Evolutionary conservation across 176 grass and related monocot genomes (phyloP).

Genomic region (Carex littledalei): DNA sequence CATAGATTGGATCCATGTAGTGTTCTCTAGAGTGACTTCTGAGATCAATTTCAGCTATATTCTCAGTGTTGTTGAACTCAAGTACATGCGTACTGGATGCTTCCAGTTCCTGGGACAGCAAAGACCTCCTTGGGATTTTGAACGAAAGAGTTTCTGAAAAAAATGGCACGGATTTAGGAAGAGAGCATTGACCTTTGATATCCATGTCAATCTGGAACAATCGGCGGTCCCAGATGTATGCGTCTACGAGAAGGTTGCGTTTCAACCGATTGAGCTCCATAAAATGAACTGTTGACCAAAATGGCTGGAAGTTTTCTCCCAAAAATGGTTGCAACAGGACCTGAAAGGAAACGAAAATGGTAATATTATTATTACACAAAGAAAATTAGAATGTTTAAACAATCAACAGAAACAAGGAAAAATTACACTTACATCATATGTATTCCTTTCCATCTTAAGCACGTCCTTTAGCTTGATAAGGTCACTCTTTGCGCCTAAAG

Average conservation of each 20-base stretch:
- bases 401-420: neutral
- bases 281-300: constrained; percentile 52
- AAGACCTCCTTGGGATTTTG: constrained; percentile 41
- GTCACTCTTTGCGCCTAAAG: constrained; percentile 41
- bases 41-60: constrained; percentile 40
- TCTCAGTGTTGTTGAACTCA: constrained; percentile 9
- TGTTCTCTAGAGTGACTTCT: constrained; percentile 31
- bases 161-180: constrained; percentile 19
- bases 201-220: constrained; percentile 50
- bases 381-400: neutral
- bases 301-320: constrained; percentile 30
- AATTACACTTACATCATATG: constrained; percentile 56
- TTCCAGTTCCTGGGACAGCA: constrained; percentile 28
- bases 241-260: constrained; percentile 62
- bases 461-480: constrained; percentile 58
- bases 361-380: neutral
- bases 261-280: constrained; percentile 76
- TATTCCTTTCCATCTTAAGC: constrained; percentile 63
- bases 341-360: constrained; percentile 32
- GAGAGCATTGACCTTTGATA: constrained; percentile 30
- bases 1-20: constrained; percentile 26
- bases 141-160: constrained; percentile 30
- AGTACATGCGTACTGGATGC: constrained; percentile 19
- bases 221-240: constrained; percentile 61
- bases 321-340: constrained; percentile 58